Base-by-base conservation (phyloP, 257 asterid species). In the Primulina huaijiensis region DNA sequence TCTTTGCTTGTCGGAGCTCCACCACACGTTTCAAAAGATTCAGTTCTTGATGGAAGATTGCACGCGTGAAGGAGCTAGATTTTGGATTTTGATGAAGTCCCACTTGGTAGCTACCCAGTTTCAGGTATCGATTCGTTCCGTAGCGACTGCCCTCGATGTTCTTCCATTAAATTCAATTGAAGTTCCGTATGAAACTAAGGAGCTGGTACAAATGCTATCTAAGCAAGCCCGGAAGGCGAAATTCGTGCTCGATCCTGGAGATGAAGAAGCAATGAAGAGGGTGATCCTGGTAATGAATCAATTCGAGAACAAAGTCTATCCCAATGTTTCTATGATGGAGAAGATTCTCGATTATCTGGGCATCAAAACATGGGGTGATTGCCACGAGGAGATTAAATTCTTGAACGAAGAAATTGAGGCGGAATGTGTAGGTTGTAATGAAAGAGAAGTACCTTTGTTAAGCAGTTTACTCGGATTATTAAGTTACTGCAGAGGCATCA, bases 1-100 rank as follows among this genome's bases (percentile, higher is more conserved):
- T 0, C 89, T 90, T 9, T 78, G 86, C 79, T 71, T 90, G 68
- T 80, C 95, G 46, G 96, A 90, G 77, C 92, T 90, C 25, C 95
- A 90, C 65, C 30, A 73, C 46, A 82, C 88, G 5, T 78, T 88
- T 3, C 95, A 88, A 64, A 88, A 76, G 68, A 58, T 86, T n/a
- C 81, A 65, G 11, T 84, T 84, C 40, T 56, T 90, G 62, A 68
- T 88, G 2, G 86, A 77, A n/a, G 96, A 90, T 67, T 88, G 95
- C 81, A 40, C 82, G 3, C 74, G 87, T 3, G 91, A 83, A 6
- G 95, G 87, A 12, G 87, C 88, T 7, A 83, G 76, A 29, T 1
- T 69, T 3, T 76, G 84, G 77, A 79, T 90, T 25, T 79, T 90
- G 20, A 90, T 86, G 96, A 88, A 82, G 58, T 76, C 89, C 3